These are phyloP conservation scores for Plasmodium vivax DNA, from an alignment of 169 alveolate species.

Conservation along the genomic window DNA sequence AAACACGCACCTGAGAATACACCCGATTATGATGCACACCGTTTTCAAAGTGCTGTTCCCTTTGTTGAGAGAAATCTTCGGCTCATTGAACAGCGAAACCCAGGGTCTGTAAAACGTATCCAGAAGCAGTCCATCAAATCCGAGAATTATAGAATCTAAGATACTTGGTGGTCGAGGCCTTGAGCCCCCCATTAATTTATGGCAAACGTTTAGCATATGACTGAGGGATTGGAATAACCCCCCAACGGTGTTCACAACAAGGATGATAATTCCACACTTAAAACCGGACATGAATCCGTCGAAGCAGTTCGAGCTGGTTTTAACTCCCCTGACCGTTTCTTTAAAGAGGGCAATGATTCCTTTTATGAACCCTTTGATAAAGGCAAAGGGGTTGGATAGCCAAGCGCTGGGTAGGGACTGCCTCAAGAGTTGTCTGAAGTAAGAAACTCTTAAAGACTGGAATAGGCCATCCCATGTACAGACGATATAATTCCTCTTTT, in stretches of 20 bases:
- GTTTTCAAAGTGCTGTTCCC: constrained; percentile 74
- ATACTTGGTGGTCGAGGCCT: constrained; percentile 91
- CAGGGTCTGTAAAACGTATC: constrained; percentile 92
- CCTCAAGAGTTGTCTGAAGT: constrained; percentile 90
- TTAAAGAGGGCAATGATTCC: constrained; percentile 84
- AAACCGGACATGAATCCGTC: constrained; percentile 91
- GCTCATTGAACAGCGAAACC: constrained; percentile 86
- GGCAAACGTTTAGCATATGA: constrained; percentile 88
- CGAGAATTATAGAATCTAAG: constrained; percentile 91
- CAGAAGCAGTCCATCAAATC: constrained; percentile 87
- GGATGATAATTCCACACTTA: constrained; percentile 89
- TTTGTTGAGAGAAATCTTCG: constrained; percentile 79
- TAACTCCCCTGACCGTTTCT: constrained; percentile 86
- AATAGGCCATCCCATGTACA: constrained; percentile 88
- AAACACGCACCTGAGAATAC: constrained; percentile 82
- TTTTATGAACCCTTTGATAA: constrained; percentile 87
- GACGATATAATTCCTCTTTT: constrained; percentile 83
- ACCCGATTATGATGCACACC: constrained; percentile 57
- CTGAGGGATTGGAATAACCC: constrained; percentile 91
- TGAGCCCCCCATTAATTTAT: constrained; percentile 91
- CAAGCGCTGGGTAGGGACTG: constrained; percentile 92
- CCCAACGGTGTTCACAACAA: constrained; percentile 88
- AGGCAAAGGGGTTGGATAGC: constrained; percentile 90
- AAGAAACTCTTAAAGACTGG: constrained; percentile 86
- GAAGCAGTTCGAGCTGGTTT: constrained; percentile 77